Conservation (phyloP, 192 early-diverging fungal species). For the Coemansia sp. region DNA sequence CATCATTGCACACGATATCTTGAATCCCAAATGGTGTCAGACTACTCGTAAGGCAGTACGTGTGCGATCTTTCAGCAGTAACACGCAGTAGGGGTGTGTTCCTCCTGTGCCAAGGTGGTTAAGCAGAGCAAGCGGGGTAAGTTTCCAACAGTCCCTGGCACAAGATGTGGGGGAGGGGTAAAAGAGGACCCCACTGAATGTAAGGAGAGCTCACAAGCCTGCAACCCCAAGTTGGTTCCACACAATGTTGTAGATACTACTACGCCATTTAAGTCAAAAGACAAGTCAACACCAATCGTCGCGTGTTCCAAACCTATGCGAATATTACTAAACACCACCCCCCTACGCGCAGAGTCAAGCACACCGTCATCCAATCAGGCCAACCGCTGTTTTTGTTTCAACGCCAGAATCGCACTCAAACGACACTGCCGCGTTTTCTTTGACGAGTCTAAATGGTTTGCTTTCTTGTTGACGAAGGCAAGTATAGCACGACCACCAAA, state of each 20-base stretch:
- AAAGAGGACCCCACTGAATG: background rate
- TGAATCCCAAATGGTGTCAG: background rate
- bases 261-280: conserved; percentile 24
- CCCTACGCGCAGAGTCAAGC: background rate
- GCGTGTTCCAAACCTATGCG: conserved; percentile 18
- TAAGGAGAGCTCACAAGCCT: background rate
- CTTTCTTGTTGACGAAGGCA: background rate
- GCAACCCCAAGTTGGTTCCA: conserved; percentile 11
- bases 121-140: background rate
- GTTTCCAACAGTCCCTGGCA: background rate
- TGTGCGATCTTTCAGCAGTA: conserved; percentile 10
- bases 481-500: background rate
- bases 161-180: conserved; percentile 1
- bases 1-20: background rate
- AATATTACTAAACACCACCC: conserved; percentile 6
- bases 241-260: conserved; percentile 28
- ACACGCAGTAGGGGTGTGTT: background rate
- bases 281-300: conserved; percentile 11
- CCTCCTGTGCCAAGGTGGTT: background rate
- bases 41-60: background rate
- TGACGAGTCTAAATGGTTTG: too few relatives aligned
- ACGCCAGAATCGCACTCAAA: background rate
- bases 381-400: conserved; percentile 5
- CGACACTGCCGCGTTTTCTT: too few relatives aligned
- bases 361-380: background rate